Conservation (phyloP, 2,329 filamentous ascomycete genomes). For the Aspergillus japonicus region DNA sequence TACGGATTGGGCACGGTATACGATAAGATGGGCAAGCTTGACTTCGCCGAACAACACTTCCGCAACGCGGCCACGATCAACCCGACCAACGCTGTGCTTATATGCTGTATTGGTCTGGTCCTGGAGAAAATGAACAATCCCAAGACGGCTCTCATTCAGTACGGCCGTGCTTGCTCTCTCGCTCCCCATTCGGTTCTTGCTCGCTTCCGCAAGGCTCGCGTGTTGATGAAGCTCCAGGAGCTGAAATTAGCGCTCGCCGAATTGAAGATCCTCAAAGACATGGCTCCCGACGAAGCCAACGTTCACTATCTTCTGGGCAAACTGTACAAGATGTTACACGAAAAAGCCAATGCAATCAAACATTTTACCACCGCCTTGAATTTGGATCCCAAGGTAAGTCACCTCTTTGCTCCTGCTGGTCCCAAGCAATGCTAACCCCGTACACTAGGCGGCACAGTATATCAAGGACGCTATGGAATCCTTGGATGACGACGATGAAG, state of each 20-base stretch:
- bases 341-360: conserved; percentile 73
- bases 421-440: conserved; percentile 7
- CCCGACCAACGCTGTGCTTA: conserved; percentile 85
- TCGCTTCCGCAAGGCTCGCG: conserved; percentile 88
- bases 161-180: conserved; percentile 76
- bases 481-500: conserved; percentile 69
- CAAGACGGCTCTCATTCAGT: conserved; percentile 74
- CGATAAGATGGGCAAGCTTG: conserved; percentile 85
- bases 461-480: conserved; percentile 97
- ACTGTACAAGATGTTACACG: conserved; percentile 58
- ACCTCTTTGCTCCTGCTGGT: conserved; percentile 8
- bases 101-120: conserved; percentile 88
- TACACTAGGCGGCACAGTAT: conserved; percentile 73
- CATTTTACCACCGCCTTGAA: conserved; percentile 95
- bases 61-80: conserved; percentile 85
- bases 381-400: conserved; percentile 84
- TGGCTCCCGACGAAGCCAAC: conserved; percentile 91
- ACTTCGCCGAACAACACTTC: conserved; percentile 90
- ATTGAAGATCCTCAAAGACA: conserved; percentile 81
- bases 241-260: conserved; percentile 74
- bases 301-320: conserved; percentile 89
- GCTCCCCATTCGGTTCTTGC: conserved; percentile 79
- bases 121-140: conserved; percentile 85
- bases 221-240: conserved; percentile 71
- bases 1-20: conserved; percentile 83